Evolutionary conservation across 306 rosid species (phyloP), one percentile per base, ranked within the genome.

Genomic region (Betula pendula): DNA sequence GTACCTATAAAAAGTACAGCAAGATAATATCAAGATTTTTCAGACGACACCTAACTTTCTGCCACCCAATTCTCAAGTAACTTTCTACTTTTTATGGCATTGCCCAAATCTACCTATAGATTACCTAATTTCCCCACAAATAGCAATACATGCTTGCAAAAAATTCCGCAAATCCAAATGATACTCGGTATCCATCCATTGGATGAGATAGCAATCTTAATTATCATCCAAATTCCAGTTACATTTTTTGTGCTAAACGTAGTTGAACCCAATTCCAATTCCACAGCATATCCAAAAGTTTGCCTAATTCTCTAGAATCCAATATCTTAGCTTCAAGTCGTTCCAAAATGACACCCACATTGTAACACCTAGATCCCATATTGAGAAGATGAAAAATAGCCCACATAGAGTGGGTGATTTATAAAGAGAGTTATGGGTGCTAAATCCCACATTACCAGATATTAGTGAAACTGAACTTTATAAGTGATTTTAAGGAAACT

Each of bases 1-100:
- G 85, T 33, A 84, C 87, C 99, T 92, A 79, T 56, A 75, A 53
- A 51, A 70, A 44, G 66, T 78, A 24, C 56, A 74, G 35, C 24
- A 8, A 59, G 22, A 48, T 7, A 27, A 65, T 35, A 65, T 35
- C 70, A 65, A 35, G 33, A 56, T 33, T 20, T 8, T 8, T 24
- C 63, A 56, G 20, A 50, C 1, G 10, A 25, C 9, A 24, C 29
- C 63, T 22, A 22, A n/a, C 5, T 56, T 56, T 56, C 63, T 8
- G 33, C 33, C 35, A 19, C 49, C 35, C 25, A 70, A 38, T 31
- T 56, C 29, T 13, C 24, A 52, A 76, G 2, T 5, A 13, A 50
- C 8, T 50, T 50, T 50, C 56, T 50, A 47, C 42, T 16, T 19
- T 50, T 50, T 19, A 4, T 50, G 7, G 20, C 8, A 6, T 50